These are phyloP conservation scores for Aquilaria agallochum DNA, from an alignment of 441 rosid species.

Conservation along the genomic window DNA sequence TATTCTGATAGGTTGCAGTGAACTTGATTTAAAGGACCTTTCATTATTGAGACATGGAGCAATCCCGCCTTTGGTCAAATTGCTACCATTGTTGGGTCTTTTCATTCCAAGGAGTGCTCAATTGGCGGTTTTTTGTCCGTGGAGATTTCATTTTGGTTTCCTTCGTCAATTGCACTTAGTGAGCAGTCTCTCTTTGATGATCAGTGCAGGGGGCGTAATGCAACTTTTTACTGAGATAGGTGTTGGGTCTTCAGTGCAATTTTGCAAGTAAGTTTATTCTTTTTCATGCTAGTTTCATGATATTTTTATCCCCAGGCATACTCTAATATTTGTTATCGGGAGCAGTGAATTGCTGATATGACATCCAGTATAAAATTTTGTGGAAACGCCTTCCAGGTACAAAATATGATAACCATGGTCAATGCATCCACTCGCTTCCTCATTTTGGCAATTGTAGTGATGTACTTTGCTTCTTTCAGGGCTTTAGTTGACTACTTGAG, in stretches of 20 bases:
- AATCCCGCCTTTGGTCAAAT: slow-evolving; percentile 53
- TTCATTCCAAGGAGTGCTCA: slow-evolving; percentile 85
- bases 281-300: not conserved
- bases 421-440: too few relatives aligned
- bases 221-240: slow-evolving; percentile 54
- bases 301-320: not conserved
- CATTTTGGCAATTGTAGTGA: too few relatives aligned
- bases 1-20: slow-evolving; percentile 44
- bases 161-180: slow-evolving; percentile 94
- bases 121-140: slow-evolving; percentile 75
- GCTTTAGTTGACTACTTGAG: slow-evolving; percentile 42
- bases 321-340: slow-evolving; percentile 16
- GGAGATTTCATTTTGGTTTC: slow-evolving; percentile 79
- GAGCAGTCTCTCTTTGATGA: slow-evolving; percentile 35
- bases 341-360: slow-evolving; percentile 37
- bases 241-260: slow-evolving; percentile 50
- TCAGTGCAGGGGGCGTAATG: slow-evolving; percentile 59
- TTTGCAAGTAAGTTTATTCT: slow-evolving; percentile 30
- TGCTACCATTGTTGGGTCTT: slow-evolving; percentile 60
- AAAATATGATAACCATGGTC: not conserved
- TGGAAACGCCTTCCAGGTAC: slow-evolving; percentile 40
- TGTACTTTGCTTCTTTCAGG: slow-evolving; percentile 32
- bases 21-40: slow-evolving; percentile 43
- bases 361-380: slow-evolving; percentile 31
- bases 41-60: slow-evolving; percentile 66